Evolutionary conservation across 108 stramenopile species (phyloP).

Genomic region (Discostella pseudostelligera): DNA sequence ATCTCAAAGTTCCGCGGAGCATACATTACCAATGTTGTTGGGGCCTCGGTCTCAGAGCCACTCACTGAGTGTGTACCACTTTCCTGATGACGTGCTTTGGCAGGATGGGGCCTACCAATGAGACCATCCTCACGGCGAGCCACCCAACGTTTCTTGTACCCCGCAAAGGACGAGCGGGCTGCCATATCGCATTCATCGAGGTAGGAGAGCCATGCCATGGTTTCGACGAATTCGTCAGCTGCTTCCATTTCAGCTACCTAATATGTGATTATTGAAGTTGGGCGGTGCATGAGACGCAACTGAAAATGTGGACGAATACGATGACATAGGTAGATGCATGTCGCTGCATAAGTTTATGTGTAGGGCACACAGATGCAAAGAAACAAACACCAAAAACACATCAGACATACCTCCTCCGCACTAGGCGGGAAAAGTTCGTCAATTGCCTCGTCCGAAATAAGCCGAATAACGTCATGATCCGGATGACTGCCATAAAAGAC

Average conservation of each 20-base stretch:
- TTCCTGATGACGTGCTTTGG: background rate
- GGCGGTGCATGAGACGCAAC: background rate
- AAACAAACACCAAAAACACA: background rate
- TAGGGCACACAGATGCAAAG: too few species aligned
- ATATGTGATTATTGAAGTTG: background rate
- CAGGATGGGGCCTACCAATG: constrained; percentile 33
- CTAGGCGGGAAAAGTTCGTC: constrained; percentile 38
- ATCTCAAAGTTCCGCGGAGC: constrained; percentile 18
- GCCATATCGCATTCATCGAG: constrained; percentile 43
- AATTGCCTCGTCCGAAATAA: constrained; percentile 38
- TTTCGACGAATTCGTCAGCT: constrained; percentile 38
- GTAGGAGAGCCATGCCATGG: constrained; percentile 47
- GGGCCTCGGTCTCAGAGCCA: background rate
- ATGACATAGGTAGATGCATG: too few species aligned
- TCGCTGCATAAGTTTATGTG: too few species aligned
- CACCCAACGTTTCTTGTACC: constrained; percentile 35
- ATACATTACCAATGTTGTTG: constrained; percentile 20
- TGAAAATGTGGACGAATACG: too few species aligned
- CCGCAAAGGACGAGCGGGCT: constrained; percentile 27
- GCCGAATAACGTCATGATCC: constrained; percentile 42
- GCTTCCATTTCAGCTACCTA: constrained; percentile 47
- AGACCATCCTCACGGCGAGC: constrained; percentile 35
- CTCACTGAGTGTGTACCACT: background rate
- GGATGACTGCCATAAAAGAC: constrained; percentile 31
- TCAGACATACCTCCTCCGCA: constrained; percentile 31